Evolutionary conservation across 176 grass and related monocot species (phyloP).

Genomic region (Areca catechu): DNA sequence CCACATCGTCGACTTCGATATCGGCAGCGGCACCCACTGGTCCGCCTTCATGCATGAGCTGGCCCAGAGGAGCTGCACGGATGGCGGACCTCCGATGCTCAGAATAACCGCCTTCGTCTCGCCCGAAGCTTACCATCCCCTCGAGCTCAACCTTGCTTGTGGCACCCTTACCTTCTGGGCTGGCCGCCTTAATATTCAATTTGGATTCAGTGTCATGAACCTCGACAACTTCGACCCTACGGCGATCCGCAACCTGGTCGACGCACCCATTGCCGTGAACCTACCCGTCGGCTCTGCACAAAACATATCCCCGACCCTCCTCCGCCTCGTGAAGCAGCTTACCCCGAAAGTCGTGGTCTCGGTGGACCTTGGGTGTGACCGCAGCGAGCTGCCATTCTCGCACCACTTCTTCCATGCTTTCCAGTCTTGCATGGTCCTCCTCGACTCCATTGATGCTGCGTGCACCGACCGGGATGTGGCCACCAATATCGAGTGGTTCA

Average conservation of each 20-base stretch:
- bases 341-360: constrained; percentile 63
- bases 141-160: constrained; percentile 61
- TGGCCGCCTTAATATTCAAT: constrained; percentile 47
- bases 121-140: constrained; percentile 38
- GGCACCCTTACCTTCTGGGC: constrained; percentile 76
- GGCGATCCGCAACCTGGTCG: constrained; percentile 27
- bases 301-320: constrained; percentile 34
- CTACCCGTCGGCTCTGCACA: constrained; percentile 53
- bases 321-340: constrained; percentile 68
- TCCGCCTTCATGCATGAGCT: constrained; percentile 89
- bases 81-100: constrained; percentile 21
- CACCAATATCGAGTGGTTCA: constrained; percentile 58
- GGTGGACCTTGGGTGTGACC: constrained; percentile 66
- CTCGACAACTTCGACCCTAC: constrained; percentile 44
- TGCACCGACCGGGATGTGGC: constrained; percentile 54
- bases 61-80: constrained; percentile 17
- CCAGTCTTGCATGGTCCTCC: constrained; percentile 61
- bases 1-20: constrained; percentile 83
- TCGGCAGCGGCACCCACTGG: constrained; percentile 71
- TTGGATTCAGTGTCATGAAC: constrained; percentile 53
- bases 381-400: constrained; percentile 53
- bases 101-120: constrained; percentile 68
- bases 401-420: constrained; percentile 73
- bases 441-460: constrained; percentile 74
- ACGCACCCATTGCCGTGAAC: constrained; percentile 66